Percentiles rank a stretch among this genome's conserved stretches.
These are phyloP conservation scores for Neofusicoccum umdonicola DNA, from an alignment of 2,329 filamentous ascomycete genomes.

Conservation along the genomic window DNA sequence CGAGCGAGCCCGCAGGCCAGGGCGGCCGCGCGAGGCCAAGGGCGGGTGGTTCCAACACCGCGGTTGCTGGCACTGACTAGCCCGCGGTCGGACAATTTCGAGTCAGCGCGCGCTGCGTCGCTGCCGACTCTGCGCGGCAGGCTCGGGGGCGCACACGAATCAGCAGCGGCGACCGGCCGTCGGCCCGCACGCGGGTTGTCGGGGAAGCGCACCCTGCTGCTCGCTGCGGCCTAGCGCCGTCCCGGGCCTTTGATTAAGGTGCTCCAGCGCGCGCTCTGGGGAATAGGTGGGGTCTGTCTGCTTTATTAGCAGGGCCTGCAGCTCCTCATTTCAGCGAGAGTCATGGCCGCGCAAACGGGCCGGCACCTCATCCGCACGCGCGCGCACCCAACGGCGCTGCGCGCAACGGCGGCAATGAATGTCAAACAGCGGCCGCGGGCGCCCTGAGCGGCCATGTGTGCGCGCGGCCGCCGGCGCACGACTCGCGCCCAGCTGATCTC, in stretches of 20 bases:
- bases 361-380: not conserved
- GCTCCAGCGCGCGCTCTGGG: slow-evolving; percentile 13
- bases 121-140: not conserved
- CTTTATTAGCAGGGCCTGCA: slow-evolving; percentile 13
- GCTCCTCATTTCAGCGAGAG: slow-evolving; percentile 14
- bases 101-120: not conserved
- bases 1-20: not conserved
- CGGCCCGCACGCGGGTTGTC: not conserved
- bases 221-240: slow-evolving; percentile 5
- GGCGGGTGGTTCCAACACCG: not conserved
- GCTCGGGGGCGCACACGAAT: not conserved
- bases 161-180: slow-evolving; percentile 3
- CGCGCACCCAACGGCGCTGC: slow-evolving; percentile 10
- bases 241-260: slow-evolving; percentile 16
- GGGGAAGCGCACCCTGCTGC: slow-evolving; percentile 9
- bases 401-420: slow-evolving; percentile 13
- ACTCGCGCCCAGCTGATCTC: slow-evolving; percentile 16
- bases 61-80: slow-evolving; percentile 6
- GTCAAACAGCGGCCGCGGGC: slow-evolving; percentile 4
- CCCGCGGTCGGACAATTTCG: slow-evolving; percentile 5
- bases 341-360: slow-evolving; percentile 10
- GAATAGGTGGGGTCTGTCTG: slow-evolving; percentile 15
- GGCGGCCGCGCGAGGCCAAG: not conserved
- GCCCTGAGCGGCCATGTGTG: slow-evolving; percentile 13
- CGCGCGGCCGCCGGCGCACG: not conserved